Evolutionary conservation across 2,329 filamentous ascomycete genomes (phyloP).

Genomic region (Colletotrichum destructivum): DNA sequence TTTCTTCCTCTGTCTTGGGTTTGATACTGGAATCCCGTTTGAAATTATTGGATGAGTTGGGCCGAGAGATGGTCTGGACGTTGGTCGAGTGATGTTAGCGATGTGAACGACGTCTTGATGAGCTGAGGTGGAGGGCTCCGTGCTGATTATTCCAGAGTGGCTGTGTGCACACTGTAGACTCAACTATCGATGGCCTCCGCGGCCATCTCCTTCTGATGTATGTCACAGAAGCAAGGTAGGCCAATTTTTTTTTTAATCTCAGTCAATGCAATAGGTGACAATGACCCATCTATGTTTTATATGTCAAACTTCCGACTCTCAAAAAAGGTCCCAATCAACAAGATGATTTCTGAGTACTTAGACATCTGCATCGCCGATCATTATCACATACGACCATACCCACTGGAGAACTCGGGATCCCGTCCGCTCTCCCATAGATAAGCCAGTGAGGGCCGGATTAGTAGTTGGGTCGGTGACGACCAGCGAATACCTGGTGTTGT

Average conservation of each 20-base stretch:
- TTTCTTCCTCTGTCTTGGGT: background rate
- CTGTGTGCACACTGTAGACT: constrained; percentile 21
- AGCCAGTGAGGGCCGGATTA: constrained; percentile 32
- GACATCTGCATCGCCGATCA: accelerated
- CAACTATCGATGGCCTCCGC: too few species aligned
- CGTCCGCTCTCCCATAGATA: constrained; percentile 41
- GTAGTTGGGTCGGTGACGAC: constrained; percentile 36
- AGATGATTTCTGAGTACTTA: too few species aligned
- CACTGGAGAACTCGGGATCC: constrained; percentile 40
- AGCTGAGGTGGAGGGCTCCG: constrained; percentile 1
- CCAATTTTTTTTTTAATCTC: too few species aligned
- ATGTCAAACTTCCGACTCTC: too few species aligned
- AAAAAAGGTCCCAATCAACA: too few species aligned
- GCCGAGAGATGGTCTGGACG: background rate
- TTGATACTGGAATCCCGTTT: background rate
- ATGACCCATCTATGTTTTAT: accelerated
- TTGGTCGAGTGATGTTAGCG: constrained; percentile 13
- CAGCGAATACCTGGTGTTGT: background rate
- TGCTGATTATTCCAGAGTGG: background rate
- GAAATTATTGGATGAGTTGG: background rate
- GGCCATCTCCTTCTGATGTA: too few species aligned
- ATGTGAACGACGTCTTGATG: constrained; percentile 27
- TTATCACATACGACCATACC: constrained; percentile 31
- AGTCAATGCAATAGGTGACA: too few species aligned
- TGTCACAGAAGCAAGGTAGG: too few species aligned